Conservation (phyloP, 495 filamentous ascomycete species). For the Aspergillus hancockii region DNA sequence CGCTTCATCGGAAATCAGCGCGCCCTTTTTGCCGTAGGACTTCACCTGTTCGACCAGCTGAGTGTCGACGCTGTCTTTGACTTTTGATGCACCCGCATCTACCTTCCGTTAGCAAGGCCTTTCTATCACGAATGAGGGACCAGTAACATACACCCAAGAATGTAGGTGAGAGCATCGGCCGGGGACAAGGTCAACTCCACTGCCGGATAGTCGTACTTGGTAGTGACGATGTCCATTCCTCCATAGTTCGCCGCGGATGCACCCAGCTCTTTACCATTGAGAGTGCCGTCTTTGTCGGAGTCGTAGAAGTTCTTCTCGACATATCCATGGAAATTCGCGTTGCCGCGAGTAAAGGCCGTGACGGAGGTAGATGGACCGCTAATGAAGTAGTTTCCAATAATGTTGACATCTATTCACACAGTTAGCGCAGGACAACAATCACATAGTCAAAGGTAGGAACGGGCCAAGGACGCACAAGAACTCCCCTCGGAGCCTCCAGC, state of each 20-base stretch:
- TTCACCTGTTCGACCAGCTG: conserved; percentile 16
- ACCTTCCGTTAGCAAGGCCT: not conserved
- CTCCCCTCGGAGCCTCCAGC: conserved; percentile 17
- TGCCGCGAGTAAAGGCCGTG: conserved; percentile 22
- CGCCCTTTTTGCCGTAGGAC: conserved; percentile 16
- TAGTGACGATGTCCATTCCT: conserved; percentile 19
- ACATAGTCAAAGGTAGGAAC: not conserved
- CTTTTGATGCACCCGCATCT: conserved; percentile 20
- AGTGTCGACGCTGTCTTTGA: conserved; percentile 17
- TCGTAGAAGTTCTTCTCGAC: conserved; percentile 23
- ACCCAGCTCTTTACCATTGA: conserved; percentile 16
- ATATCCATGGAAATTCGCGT: conserved; percentile 24
- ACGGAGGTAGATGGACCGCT: conserved; percentile 20
- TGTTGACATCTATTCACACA: conserved; percentile 13
- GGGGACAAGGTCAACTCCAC: conserved; percentile 11
- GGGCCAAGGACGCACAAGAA: conserved; percentile 12
- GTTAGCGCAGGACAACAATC: not conserved
- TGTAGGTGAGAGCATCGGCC: conserved; percentile 16
- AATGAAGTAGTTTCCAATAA: conserved; percentile 25
- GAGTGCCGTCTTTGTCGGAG: conserved; percentile 19
- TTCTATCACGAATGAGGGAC: not conserved
- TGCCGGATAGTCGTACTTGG: conserved; percentile 18
- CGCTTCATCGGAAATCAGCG: conserved; percentile 19
- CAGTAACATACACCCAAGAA: conserved; percentile 16
- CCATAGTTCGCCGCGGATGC: conserved; percentile 13